phyloP scores from a whole-genome alignment of 306 rosid species.

The apple (Malus domestica) region ASM211411v1 NC_041795.1:26377501-26378000 shows the following conservation, averaged over 20 bases:
- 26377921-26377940: not conserved
- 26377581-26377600: not conserved
- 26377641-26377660: constrained; percentile 27
- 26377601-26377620: constrained; percentile 9
- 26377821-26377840: not conserved
- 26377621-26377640: constrained; percentile 11
- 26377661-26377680: not conserved
- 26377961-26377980: constrained; percentile 2
- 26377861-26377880: not conserved
- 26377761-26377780: not conserved
- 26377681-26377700: not conserved
- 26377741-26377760: constrained; percentile 27
- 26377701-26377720: not conserved
- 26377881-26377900: not conserved
- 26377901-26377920: not conserved
- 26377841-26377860: constrained; percentile 16
- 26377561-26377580: constrained; percentile 3
- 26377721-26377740: constrained; percentile 9
- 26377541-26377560: constrained; percentile 25
- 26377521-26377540: not conserved
- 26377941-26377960: constrained; percentile 23
- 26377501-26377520: not conserved
- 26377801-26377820: not conserved
- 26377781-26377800: constrained; percentile 23
- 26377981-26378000: not conserved